These are phyloP conservation scores for Escovopsis sp. DNA, from an alignment of 2,329 filamentous ascomycete species.

Conservation along the genomic window DNA sequence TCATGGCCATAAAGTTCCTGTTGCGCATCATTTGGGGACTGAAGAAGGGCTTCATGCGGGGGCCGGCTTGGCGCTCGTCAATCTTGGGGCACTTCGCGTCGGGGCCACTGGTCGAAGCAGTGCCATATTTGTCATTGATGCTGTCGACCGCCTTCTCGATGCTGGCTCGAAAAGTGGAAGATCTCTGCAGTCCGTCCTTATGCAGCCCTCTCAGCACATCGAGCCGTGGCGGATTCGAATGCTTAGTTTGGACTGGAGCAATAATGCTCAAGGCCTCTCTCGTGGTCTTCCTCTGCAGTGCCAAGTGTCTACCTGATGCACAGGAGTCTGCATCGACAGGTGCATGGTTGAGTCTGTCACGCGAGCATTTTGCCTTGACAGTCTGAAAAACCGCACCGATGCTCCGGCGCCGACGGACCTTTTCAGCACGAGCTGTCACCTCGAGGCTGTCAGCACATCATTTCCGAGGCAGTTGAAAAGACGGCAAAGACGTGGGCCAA, in stretches of 20 bases:
- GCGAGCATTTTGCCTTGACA: slow-evolving; percentile 13
- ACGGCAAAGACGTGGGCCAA: too few species aligned
- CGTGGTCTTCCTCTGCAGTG: neutral
- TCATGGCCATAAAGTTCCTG: too few species aligned
- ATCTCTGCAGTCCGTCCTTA: slow-evolving; percentile 10
- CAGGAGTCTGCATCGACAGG: slow-evolving; percentile 3
- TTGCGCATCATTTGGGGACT: too few species aligned
- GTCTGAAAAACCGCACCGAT: slow-evolving; percentile 16
- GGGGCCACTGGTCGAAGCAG: slow-evolving; percentile 1
- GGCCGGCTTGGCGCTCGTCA: neutral
- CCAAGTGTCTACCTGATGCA: neutral
- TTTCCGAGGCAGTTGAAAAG: neutral
- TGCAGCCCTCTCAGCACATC: slow-evolving; percentile 14
- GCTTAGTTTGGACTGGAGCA: neutral
- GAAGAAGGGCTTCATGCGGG: neutral
- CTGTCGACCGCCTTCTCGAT: slow-evolving; percentile 17
- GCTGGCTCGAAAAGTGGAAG: slow-evolving; percentile 14
- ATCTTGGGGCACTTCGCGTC: neutral
- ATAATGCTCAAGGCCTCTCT: slow-evolving; percentile 1
- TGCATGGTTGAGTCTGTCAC: slow-evolving; percentile 8
- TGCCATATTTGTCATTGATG: slow-evolving; percentile 14
- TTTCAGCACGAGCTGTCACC: neutral
- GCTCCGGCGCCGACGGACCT: slow-evolving; percentile 11
- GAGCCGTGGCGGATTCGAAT: slow-evolving; percentile 12
- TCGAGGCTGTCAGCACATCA: neutral